Percentiles rank a stretch among this genome's conserved stretches.
phyloP scores from a whole-genome alignment of 768 basidiomycete genomes.

The Leccinum incarnatum region DNA sequence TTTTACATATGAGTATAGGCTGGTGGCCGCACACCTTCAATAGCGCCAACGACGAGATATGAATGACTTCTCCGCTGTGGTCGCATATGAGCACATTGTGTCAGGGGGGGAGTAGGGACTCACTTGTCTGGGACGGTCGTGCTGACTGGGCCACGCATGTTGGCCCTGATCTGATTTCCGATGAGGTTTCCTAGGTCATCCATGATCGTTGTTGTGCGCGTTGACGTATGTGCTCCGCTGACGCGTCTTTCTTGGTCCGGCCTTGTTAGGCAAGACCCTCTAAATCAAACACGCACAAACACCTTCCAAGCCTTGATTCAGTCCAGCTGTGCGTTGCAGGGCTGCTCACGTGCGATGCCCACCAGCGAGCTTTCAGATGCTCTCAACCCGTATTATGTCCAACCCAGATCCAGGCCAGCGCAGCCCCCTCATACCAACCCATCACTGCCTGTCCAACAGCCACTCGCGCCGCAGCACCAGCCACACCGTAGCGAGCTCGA shows the following conservation, averaged over 20 bases:
- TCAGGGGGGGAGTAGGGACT: constrained; percentile 16
- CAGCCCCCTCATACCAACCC: constrained; percentile 17
- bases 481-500: constrained; percentile 66
- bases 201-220: constrained; percentile 15
- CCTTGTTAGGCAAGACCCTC: constrained; percentile 25
- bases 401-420: constrained; percentile 35
- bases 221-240: constrained; percentile 23
- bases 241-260: constrained; percentile 36
- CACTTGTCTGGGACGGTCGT: constrained; percentile 74
- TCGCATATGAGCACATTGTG: constrained; percentile 1
- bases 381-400: constrained; percentile 64
- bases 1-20: background rate
- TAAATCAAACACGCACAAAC: constrained; percentile 32
- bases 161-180: constrained; percentile 47
- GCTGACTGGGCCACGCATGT: constrained; percentile 44
- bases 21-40: constrained; percentile 66
- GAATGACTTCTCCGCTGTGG: constrained; percentile 85
- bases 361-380: constrained; percentile 78
- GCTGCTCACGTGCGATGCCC: constrained; percentile 39
- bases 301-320: constrained; percentile 6
- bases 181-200: constrained; percentile 52
- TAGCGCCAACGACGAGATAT: constrained; percentile 95
- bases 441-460: constrained; percentile 27
- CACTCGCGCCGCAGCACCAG: constrained; percentile 36
- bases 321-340: background rate